Evolutionary conservation across 164 flowering plant genomes (phyloP).

Genomic region (Berberis vulgaris): DNA sequence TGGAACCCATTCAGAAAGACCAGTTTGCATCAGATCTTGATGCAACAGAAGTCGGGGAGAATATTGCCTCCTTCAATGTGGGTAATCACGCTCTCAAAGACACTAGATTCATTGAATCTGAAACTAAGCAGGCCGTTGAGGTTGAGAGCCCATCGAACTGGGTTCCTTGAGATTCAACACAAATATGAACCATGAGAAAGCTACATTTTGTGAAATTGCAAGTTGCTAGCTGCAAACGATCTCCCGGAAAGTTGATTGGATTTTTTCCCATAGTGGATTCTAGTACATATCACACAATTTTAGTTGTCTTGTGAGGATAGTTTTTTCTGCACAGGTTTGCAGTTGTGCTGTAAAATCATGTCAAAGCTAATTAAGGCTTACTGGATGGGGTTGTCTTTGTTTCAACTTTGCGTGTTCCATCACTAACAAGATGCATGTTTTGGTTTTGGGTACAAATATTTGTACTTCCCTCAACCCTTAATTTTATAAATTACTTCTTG

Average conservation of each 20-base stretch:
- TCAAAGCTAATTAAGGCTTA: slow-evolving; percentile 8
- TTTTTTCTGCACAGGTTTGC: slow-evolving; percentile 20
- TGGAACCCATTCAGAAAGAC: slow-evolving; percentile 39
- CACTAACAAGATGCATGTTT: neutral
- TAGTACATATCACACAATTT: slow-evolving; percentile 23
- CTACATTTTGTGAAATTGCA: neutral
- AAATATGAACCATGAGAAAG: too few relatives aligned
- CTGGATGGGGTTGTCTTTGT: neutral
- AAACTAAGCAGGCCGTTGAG: slow-evolving; percentile 17
- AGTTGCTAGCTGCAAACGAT: neutral
- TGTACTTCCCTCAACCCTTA: too few relatives aligned
- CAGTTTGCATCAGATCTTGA: slow-evolving; percentile 26
- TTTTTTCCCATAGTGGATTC: slow-evolving; percentile 8
- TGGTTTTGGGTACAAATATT: too few relatives aligned
- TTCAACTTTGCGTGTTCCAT: neutral
- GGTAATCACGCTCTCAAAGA: slow-evolving; percentile 21
- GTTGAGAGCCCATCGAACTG: slow-evolving; percentile 53
- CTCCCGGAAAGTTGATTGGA: slow-evolving; percentile 12
- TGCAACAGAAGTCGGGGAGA: slow-evolving; percentile 28
- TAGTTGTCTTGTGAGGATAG: neutral
- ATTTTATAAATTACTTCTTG: too few relatives aligned
- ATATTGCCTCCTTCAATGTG: slow-evolving; percentile 18
- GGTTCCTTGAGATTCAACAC: too few relatives aligned
- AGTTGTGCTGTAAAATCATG: slow-evolving; percentile 17
- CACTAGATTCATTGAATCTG: slow-evolving; percentile 4